Evolutionary conservation across 768 basidiomycete species (phyloP), one percentile per base, ranked within the genome.

Genomic region (Amyloporia xantha): DNA sequence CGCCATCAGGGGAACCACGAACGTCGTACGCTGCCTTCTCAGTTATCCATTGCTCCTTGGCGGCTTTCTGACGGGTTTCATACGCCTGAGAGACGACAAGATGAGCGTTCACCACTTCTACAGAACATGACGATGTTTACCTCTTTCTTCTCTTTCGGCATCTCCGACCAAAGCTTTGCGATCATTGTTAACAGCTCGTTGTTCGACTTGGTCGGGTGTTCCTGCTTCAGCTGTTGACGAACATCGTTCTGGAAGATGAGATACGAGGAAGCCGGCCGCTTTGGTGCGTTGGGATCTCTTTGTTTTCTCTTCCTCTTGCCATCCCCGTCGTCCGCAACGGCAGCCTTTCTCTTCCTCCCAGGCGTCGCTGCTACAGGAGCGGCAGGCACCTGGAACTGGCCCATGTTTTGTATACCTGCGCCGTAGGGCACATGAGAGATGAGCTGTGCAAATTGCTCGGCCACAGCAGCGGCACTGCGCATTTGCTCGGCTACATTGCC

Each of bases 161-260:
- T 78, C 2, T 65, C 66, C 26, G 71, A 71, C 94, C 94, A 98
- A 53, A 77, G 75, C 49, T 79, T 78, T 13, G 85, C 74, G 54
- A 96, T 88, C 56, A 84, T 61, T 27, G 63, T 62, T 58, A 96
- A 68, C 30, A 96, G 68, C 48, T 94, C 91, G 33, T 76, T 63
- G 62, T 96, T 84, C 30, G 75, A 66, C 50, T 91, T 65, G 7
- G 70, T 66, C 9, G 88, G 85, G 63, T 86, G 68, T 56, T 74
- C 66, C 33, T 73, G 71, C 70, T 84, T 82, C 57, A 94, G 73
- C 49, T 79, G 73, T 51, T 78, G 78, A 63, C 92, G 85, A 47
- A 92, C 75, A 12, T 88, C 86, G 63, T 95, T 96, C 70, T 97
- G 95, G 76, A 86, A 98, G 57, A 94, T 71, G 60, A 98, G 80